Conservation (phyloP, 768 basidiomycete genomes). For the Phylloporus sp. region DNA sequence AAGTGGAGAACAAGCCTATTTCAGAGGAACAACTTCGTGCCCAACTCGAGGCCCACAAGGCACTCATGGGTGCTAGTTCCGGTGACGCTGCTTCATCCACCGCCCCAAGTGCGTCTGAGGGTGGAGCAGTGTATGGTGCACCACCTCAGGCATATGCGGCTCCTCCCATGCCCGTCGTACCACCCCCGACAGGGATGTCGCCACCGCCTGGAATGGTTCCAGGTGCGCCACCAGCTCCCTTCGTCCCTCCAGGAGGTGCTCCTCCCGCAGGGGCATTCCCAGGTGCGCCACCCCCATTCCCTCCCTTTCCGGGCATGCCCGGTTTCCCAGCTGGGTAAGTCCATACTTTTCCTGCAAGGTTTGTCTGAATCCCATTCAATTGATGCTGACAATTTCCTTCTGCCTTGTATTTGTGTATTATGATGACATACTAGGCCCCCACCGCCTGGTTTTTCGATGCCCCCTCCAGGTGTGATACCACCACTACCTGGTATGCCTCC, state of each 20-base stretch:
- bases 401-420: constrained; percentile 1
- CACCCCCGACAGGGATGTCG: constrained; percentile 28
- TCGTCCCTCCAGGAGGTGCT: constrained; percentile 33
- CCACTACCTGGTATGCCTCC: constrained; percentile 33
- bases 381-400: constrained; percentile 19
- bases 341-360: constrained; percentile 7
- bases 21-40: constrained; percentile 80
- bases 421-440: constrained; percentile 34
- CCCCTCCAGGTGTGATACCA: constrained; percentile 39
- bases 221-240: constrained; percentile 41
- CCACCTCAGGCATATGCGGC: constrained; percentile 65
- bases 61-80: constrained; percentile 72
- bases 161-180: constrained; percentile 34
- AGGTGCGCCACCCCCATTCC: constrained; percentile 33
- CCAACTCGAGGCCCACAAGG: constrained; percentile 85
- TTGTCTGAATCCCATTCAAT: constrained; percentile 12
- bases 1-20: constrained; percentile 70
- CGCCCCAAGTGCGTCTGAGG: constrained; percentile 34
- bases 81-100: constrained; percentile 29
- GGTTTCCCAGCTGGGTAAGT: constrained; percentile 58
- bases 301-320: constrained; percentile 41
- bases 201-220: constrained; percentile 39
- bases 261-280: constrained; percentile 38
- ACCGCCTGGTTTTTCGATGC: constrained; percentile 52
- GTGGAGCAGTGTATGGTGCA: constrained; percentile 63